A percentile compares a stretch with the other conserved stretches of the same genome.
These are phyloP conservation scores for Phytophthora pluvialis DNA, from an alignment of 352 stramenopile species.

Conservation along the genomic window DNA sequence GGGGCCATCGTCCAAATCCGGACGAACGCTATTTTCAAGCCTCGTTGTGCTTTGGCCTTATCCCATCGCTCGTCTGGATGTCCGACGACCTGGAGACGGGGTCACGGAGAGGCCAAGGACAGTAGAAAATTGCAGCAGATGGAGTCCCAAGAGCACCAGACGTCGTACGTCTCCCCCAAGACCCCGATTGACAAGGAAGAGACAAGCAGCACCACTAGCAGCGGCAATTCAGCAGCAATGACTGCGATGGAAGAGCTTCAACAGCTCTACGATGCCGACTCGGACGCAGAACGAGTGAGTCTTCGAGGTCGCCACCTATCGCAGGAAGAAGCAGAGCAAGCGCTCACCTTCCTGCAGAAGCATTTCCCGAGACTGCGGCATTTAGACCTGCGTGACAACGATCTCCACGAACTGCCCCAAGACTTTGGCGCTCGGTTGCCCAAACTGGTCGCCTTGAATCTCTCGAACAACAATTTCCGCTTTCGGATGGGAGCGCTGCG, in stretches of 20 bases:
- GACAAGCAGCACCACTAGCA: constrained; percentile 28
- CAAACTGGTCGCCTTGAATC: constrained; percentile 64
- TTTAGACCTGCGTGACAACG: constrained; percentile 68
- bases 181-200: constrained; percentile 20
- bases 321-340: constrained; percentile 31
- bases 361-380: constrained; percentile 58
- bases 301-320: constrained; percentile 46
- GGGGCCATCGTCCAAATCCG: constrained; percentile 24
- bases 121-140: constrained; percentile 13
- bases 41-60: constrained; percentile 15
- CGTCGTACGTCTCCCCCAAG: neutral
- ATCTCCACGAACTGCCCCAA: constrained; percentile 42
- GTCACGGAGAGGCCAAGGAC: neutral
- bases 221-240: constrained; percentile 32
- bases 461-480: constrained; percentile 57
- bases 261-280: constrained; percentile 44
- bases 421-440: constrained; percentile 50
- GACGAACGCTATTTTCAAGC: constrained; percentile 32
- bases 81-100: constrained; percentile 6
- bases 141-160: constrained; percentile 11
- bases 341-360: constrained; percentile 43
- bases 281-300: constrained; percentile 50
- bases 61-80: constrained; percentile 24
- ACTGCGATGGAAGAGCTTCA: constrained; percentile 58
- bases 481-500: constrained; percentile 42